Evolutionary conservation across 1,284 basidiomycete genomes (phyloP).

Genomic region (Leccinum huronense): DNA sequence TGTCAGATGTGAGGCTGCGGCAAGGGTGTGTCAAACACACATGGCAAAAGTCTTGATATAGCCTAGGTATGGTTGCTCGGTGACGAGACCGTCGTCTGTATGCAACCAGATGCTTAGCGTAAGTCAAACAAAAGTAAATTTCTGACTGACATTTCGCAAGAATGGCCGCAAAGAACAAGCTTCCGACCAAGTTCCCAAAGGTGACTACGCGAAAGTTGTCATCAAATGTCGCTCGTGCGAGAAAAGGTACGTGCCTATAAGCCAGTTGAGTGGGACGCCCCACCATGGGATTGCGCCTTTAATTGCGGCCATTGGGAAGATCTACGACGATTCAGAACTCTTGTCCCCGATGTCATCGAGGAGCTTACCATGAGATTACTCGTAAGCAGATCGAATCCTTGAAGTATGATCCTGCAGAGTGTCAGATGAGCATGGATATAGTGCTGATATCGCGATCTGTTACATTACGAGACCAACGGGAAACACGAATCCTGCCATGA

Average conservation of each 20-base stretch:
- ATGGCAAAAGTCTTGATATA: conserved; percentile 54
- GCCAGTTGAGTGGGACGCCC: conserved; percentile 64
- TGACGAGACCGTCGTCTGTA: conserved; percentile 57
- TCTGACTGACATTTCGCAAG: conserved; percentile 57
- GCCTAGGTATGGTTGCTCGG: conserved; percentile 53
- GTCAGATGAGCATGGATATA: background rate
- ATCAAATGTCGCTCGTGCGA: background rate
- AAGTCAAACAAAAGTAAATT: background rate
- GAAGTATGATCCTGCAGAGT: conserved; percentile 61
- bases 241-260: conserved; percentile 47
- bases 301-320: conserved; percentile 64
- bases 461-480: conserved; percentile 76
- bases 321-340: conserved; percentile 36
- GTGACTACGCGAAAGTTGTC: conserved; percentile 44
- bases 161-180: conserved; percentile 68
- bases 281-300: conserved; percentile 67
- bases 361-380: conserved; percentile 70
- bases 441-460: conserved; percentile 1
- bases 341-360: background rate
- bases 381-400: conserved; percentile 67
- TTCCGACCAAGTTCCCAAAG: conserved; percentile 70
- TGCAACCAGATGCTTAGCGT: conserved; percentile 7
- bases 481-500: conserved; percentile 66
- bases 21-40: conserved; percentile 39
- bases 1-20: background rate